A percentile compares a stretch with the other conserved stretches of the same genome.
phyloP scores from a whole-genome alignment of 1,139 yeast genomes.

The Suhomyces guaymorum region DNA sequence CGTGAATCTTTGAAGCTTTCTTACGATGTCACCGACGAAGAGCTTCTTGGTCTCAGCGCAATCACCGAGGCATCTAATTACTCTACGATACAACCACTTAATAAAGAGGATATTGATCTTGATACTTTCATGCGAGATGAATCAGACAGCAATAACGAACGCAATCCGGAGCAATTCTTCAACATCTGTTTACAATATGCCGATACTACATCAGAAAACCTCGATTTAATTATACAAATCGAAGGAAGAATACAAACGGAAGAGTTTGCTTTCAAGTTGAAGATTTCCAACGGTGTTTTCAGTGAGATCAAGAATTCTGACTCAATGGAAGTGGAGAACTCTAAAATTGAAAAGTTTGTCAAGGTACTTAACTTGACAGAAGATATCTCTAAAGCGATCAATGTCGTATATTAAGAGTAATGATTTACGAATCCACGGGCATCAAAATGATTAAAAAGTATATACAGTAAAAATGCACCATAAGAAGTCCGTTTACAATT shows the following conservation, averaged over 20 bases:
- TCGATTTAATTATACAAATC: conserved; percentile 27
- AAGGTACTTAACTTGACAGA: conserved; percentile 35
- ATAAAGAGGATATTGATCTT: conserved; percentile 22
- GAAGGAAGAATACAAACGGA: conserved; percentile 21
- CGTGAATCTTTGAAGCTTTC: conserved; percentile 40
- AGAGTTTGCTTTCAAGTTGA: conserved; percentile 23
- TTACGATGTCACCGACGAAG: conserved; percentile 43
- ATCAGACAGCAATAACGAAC: conserved; percentile 8
- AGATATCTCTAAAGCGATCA: conserved; percentile 22
- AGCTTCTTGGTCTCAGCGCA: conserved; percentile 38
- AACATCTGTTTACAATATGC: conserved; percentile 28
- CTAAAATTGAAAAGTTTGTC: conserved; percentile 20
- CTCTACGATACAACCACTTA: conserved; percentile 22
- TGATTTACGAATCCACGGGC: conserved; percentile 1
- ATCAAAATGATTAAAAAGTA: conserved; percentile 4
- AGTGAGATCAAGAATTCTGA: conserved; percentile 14
- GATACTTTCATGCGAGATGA: conserved; percentile 17
- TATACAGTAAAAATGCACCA: conserved; percentile 10
- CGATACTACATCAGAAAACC: conserved; percentile 22
- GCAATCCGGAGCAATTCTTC: conserved; percentile 18
- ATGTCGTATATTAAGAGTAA: neutral
- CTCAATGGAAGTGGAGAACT: conserved; percentile 25
- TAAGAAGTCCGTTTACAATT: conserved; percentile 40
- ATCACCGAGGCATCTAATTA: conserved; percentile 24
- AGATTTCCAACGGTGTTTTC: conserved; percentile 35